A percentile compares a stretch with the other conserved stretches of the same genome.
Conservation (phyloP, 768 basidiomycete species). For the Mycena olivaceomarginata region DNA sequence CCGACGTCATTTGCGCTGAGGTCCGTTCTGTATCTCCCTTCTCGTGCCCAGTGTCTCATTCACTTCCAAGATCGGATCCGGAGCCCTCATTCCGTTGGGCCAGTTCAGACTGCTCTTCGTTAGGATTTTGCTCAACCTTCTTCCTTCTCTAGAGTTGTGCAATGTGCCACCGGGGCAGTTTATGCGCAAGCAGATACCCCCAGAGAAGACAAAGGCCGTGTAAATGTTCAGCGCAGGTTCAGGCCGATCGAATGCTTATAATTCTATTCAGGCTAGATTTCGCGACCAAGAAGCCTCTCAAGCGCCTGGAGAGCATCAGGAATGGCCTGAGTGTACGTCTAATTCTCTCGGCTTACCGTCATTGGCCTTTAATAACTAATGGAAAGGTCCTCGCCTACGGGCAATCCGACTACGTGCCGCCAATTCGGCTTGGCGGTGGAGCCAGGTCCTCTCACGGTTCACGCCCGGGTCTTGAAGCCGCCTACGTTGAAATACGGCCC, state of each 20-base stretch:
- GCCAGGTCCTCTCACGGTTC: constrained; percentile 68
- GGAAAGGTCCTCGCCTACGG: constrained; percentile 78
- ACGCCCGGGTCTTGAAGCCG: constrained; percentile 78
- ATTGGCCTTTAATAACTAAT: not conserved
- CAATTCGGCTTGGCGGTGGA: constrained; percentile 84
- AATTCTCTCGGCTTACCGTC: not conserved
- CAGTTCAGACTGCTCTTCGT: not conserved
- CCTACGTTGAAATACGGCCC: constrained; percentile 82
- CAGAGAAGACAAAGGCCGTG: constrained; percentile 79
- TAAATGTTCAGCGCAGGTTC: not conserved
- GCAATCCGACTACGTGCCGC: constrained; percentile 83
- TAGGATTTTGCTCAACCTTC: not conserved
- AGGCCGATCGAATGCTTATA: not conserved
- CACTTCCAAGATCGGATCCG: constrained; percentile 70
- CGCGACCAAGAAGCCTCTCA: constrained; percentile 78
- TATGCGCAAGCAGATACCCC: constrained; percentile 83
- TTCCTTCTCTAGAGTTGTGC: constrained; percentile 70
- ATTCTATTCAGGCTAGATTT: constrained; percentile 66
- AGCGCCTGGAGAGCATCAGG: constrained; percentile 73
- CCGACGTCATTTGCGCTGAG: constrained; percentile 73
- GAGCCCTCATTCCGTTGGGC: not conserved
- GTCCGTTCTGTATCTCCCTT: not conserved
- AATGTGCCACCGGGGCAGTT: constrained; percentile 79
- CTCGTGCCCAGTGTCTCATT: not conserved
- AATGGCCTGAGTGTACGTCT: constrained; percentile 71